A percentile compares a stretch with the other conserved stretches of the same genome.
These are phyloP conservation scores for Dactylella cylindrospora DNA, from an alignment of 2,329 filamentous ascomycete genomes.

Conservation along the genomic window DNA sequence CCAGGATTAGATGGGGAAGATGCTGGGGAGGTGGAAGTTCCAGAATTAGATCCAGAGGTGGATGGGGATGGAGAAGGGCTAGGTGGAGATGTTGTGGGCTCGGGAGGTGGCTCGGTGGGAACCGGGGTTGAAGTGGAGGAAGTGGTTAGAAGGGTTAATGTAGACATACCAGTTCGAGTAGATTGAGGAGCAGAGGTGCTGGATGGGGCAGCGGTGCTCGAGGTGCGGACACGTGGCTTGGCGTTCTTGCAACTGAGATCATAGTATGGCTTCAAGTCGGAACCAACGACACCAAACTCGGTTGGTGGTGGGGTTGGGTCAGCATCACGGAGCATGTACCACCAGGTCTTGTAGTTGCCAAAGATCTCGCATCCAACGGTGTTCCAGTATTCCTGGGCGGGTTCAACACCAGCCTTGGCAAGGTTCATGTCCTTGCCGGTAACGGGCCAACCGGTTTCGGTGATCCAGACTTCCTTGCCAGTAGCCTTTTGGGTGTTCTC, in stretches of 20 bases:
- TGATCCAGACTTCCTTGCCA: constrained; percentile 76
- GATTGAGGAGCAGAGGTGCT: constrained; percentile 9
- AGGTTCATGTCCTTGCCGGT: constrained; percentile 65
- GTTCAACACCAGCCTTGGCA: constrained; percentile 65
- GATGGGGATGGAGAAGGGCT: neutral
- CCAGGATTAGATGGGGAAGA: neutral
- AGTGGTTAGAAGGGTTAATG: neutral
- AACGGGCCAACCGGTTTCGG: constrained; percentile 85
- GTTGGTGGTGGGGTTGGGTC: constrained; percentile 63
- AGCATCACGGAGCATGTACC: constrained; percentile 74
- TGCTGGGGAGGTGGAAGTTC: no score
- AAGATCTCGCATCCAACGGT: constrained; percentile 71
- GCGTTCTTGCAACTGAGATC: constrained; percentile 63
- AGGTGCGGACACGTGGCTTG: constrained; percentile 44
- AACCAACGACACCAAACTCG: constrained; percentile 69
- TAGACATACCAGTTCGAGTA: constrained; percentile 27
- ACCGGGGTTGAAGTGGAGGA: neutral
- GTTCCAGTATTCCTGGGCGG: constrained; percentile 79
- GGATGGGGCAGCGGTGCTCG: constrained; percentile 2
- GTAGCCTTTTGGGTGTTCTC: constrained; percentile 62
- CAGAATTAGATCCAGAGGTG: constrained; percentile 17
- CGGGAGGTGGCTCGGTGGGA: no score
- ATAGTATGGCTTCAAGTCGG: constrained; percentile 61
- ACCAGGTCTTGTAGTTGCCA: constrained; percentile 68
- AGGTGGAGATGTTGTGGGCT: constrained; percentile 7